Percentiles rank a stretch among this genome's conserved stretches.
These are phyloP conservation scores for Alternaria gaisen DNA, from an alignment of 2,329 filamentous ascomycete genomes.

Conservation along the genomic window DNA sequence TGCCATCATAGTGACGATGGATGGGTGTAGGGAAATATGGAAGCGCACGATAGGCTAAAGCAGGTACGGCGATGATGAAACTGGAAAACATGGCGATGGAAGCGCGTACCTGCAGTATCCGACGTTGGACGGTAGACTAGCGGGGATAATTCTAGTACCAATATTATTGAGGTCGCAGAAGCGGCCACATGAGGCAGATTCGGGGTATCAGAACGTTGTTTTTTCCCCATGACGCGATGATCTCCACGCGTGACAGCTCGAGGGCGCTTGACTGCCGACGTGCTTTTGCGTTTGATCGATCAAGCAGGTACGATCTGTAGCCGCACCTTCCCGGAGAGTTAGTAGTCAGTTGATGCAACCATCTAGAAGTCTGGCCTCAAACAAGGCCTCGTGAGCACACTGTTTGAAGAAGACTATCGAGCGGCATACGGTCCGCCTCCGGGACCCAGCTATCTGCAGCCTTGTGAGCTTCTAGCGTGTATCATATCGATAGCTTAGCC, in stretches of 20 bases:
- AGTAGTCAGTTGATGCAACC: background rate
- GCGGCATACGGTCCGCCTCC: conserved; percentile 5
- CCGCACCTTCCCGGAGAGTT: background rate
- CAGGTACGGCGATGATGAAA: conserved; percentile 18
- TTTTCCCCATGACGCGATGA: conserved; percentile 3
- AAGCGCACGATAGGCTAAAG: conserved; percentile 10
- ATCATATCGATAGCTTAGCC: conserved; percentile 6
- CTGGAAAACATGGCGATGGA: conserved; percentile 2
- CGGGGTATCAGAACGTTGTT: conserved; percentile 1
- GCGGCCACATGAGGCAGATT: conserved; percentile 7
- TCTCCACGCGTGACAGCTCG: background rate
- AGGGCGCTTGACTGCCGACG: background rate
- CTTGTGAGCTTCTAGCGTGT: background rate
- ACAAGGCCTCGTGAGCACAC: conserved; percentile 1
- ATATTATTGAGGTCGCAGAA: conserved; percentile 12
- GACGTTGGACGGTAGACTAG: conserved; percentile 5
- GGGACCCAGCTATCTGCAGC: background rate
- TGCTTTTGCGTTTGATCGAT: conserved; percentile 2
- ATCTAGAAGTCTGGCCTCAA: background rate
- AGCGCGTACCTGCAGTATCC: conserved; percentile 16
- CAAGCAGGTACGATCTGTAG: background rate
- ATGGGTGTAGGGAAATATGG: background rate
- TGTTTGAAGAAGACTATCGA: conserved; percentile 1
- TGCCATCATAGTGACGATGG: background rate
- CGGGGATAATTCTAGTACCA: background rate